phyloP scores from a whole-genome alignment of 148 eudicot genomes.

The Diospyros kaki region DNA sequence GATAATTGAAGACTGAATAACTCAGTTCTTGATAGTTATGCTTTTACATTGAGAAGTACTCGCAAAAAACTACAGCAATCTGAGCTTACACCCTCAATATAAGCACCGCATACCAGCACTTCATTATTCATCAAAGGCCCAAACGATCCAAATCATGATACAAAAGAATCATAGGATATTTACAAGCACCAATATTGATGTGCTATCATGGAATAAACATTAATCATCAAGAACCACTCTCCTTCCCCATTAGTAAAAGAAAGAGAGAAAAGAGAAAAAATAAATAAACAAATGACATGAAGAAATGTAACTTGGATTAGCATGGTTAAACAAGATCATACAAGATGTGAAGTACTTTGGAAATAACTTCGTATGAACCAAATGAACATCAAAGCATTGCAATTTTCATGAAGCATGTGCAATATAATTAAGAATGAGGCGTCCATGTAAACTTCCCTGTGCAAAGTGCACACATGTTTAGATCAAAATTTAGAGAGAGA shows the following conservation, averaged over 20 bases:
- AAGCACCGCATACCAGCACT: not conserved
- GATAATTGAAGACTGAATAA: too few relatives aligned
- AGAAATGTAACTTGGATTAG: too few relatives aligned
- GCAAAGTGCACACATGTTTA: not conserved
- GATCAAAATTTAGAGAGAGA: slow-evolving; percentile 2
- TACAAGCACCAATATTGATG: slow-evolving; percentile 9
- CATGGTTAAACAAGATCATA: too few relatives aligned
- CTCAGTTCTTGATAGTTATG: too few relatives aligned
- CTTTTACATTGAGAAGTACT: too few relatives aligned
- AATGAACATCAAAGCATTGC: too few relatives aligned
- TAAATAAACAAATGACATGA: too few relatives aligned
- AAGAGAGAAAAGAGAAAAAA: too few relatives aligned
- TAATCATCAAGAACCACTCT: too few relatives aligned
- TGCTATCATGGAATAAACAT: not conserved
- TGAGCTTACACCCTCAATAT: too few relatives aligned
- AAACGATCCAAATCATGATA: not conserved
- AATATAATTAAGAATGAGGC: not conserved
- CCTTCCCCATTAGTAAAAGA: too few relatives aligned
- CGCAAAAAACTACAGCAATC: too few relatives aligned
- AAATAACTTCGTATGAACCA: not conserved
- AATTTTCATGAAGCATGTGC: not conserved
- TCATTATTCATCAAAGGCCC: not conserved
- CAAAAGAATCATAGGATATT: not conserved
- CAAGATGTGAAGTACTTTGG: not conserved
- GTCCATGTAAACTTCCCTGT: not conserved